Conservation (phyloP, 2,329 filamentous ascomycete species). For the Aspergillus brunneoviolaceus region DNA sequence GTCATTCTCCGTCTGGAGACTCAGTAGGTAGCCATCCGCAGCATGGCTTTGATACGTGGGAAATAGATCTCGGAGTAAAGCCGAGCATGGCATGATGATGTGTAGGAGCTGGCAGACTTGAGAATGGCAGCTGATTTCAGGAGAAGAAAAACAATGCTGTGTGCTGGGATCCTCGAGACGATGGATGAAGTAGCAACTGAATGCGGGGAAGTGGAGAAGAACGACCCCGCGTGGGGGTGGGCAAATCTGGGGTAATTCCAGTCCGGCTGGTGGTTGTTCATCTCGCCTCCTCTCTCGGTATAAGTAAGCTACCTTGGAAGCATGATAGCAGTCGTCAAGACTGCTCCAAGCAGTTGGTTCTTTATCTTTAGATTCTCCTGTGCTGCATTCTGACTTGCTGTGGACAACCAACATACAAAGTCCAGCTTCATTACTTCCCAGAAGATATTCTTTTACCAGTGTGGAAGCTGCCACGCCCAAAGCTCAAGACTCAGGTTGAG, state of each 20-base stretch:
- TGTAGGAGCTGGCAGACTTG: background rate
- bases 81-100: background rate
- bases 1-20: background rate
- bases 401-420: too few species aligned
- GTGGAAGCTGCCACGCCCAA: too few species aligned
- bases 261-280: background rate
- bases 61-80: constrained; percentile 5
- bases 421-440: too few species aligned
- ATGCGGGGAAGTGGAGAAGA: constrained; percentile 5
- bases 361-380: too few species aligned
- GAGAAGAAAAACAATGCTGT: background rate
- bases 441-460: too few species aligned
- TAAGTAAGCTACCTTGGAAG: background rate
- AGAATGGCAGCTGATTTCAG: background rate
- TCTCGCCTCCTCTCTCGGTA: background rate
- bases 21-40: background rate
- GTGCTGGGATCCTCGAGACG: background rate
- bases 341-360: too few species aligned
- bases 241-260: constrained; percentile 3
- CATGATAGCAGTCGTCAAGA: background rate
- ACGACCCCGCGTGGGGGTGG: constrained; percentile 1
- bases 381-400: too few species aligned
- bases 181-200: background rate
- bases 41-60: background rate
- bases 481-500: too few species aligned